phyloP scores from a whole-genome alignment of 1,284 basidiomycete genomes.

The Tilletia setariae region DNA sequence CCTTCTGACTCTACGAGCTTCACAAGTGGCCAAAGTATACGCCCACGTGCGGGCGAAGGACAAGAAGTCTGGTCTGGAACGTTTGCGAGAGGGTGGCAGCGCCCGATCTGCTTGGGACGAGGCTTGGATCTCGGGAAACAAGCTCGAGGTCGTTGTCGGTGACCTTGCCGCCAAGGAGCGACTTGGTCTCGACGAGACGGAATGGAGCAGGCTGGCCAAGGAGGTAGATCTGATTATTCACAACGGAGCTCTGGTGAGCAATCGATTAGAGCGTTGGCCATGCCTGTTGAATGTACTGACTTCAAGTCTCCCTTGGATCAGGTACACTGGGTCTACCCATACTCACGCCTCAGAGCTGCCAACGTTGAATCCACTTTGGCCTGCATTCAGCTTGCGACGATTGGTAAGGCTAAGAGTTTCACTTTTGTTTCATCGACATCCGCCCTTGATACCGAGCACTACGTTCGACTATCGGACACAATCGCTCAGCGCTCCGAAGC shows the following conservation, averaged over 20 bases:
- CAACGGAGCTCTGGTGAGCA: slow-evolving; percentile 86
- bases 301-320: slow-evolving; percentile 43
- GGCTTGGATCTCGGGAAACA: slow-evolving; percentile 69
- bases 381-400: slow-evolving; percentile 72
- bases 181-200: slow-evolving; percentile 70
- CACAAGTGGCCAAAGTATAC: slow-evolving; percentile 77
- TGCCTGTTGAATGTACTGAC: too few relatives aligned
- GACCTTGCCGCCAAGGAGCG: slow-evolving; percentile 70
- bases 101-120: slow-evolving; percentile 92
- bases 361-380: slow-evolving; percentile 89
- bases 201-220: slow-evolving; percentile 69
- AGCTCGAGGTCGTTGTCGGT: slow-evolving; percentile 80
- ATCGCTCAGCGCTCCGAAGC: slow-evolving; percentile 25
- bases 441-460: slow-evolving; percentile 85
- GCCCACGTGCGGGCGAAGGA: slow-evolving; percentile 80
- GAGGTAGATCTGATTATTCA: slow-evolving; percentile 85
- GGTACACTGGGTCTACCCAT: slow-evolving; percentile 99
- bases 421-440: slow-evolving; percentile 94
- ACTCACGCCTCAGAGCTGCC: slow-evolving; percentile 82
- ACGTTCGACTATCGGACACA: slow-evolving; percentile 77
- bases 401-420: slow-evolving; percentile 73
- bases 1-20: slow-evolving; percentile 64
- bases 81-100: slow-evolving; percentile 72
- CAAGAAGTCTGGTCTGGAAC: slow-evolving; percentile 65
- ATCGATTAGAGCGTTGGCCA: not conserved